Percentiles rank a stretch among this genome's conserved stretches.
phyloP scores from a whole-genome alignment of 495 filamentous ascomycete species.

The Pyronema omphalodes region DNA sequence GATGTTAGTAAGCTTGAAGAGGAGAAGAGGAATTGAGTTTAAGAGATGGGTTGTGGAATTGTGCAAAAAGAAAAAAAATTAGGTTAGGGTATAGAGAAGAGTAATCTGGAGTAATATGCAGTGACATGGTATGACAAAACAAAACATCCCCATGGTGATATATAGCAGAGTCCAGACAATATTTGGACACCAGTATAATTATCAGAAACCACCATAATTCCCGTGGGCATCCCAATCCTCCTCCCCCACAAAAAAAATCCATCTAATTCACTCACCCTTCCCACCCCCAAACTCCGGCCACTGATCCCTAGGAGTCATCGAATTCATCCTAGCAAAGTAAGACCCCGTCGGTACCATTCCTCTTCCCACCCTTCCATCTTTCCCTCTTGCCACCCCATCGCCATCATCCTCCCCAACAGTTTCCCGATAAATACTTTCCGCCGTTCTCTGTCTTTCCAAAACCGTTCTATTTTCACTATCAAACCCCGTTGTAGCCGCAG shows the following conservation, averaged over 20 bases:
- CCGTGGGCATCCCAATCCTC: too few species aligned
- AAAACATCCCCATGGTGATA: too few species aligned
- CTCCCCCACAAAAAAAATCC: too few species aligned
- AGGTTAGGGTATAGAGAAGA: too few species aligned
- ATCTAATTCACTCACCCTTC: not conserved
- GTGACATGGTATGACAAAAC: too few species aligned
- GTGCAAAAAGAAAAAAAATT: not conserved
- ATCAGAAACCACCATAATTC: too few species aligned
- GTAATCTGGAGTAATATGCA: too few species aligned
- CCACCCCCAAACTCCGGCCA: constrained; percentile 30
- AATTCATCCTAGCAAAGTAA: not conserved
- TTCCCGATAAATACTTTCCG: constrained; percentile 8
- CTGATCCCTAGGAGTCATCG: not conserved
- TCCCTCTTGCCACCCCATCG: not conserved
- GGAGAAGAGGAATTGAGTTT: too few species aligned
- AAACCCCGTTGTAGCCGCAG: too few species aligned
- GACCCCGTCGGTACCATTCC: too few species aligned
- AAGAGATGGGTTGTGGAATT: constrained; percentile 30
- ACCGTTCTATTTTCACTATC: not conserved
- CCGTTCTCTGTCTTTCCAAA: constrained; percentile 9
- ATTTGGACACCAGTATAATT: not conserved
- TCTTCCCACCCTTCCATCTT: too few species aligned
- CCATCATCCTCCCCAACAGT: constrained; percentile 1
- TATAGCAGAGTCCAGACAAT: not conserved
- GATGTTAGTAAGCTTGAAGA: too few species aligned